Evolutionary conservation across 1,284 basidiomycete species (phyloP), one percentile per base, ranked within the genome.

Genomic region (Boletellus deceptivus): DNA sequence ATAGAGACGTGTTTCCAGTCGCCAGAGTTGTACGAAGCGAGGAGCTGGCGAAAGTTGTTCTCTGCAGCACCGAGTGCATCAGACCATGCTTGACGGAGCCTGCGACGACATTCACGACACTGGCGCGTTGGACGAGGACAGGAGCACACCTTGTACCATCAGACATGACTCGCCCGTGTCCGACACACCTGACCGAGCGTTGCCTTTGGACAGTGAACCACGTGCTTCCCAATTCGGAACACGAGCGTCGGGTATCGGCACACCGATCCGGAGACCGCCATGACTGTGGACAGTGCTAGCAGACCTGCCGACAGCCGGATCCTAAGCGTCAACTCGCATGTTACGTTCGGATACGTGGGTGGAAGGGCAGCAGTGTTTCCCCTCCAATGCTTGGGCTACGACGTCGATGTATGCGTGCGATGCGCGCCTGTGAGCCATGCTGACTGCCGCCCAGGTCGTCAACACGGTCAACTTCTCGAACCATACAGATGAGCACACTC

Each of bases 391-490:
- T 80, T 98, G 40, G 96, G 94, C 22, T 98, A 91, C 72, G 94
- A 99, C 59, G 94, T 98, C 37, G 96, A 99, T 74, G 93, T 92
- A 82, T 81, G 77, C 46, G 27, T 49, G 34, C 31, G 91, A 82
- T 81, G 77, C 46, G 27, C 48, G 34, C 33, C 31, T 29, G 13
- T 33, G 42, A 43, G 43, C 20, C n/a, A 29, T 48, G 17, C 54
- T 35, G n/a, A 48, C 36, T 27, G 75, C 54, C 72, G 31, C 78
- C 13, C 79, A 99, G 81, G 87, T 91, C 22, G 82, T 98, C 37
- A 98, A 98, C 70, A 97, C 95, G 0, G 96, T 98, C 42, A 92
- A 98, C 61, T 97, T 83, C 63, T 91, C 90, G 14, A 99, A 99
- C 62, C 96, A 99, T 68, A 84, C 93, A 6, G 94, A 94, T 87